Percentiles rank a stretch among this genome's conserved stretches.
Conservation (phyloP, 2,329 filamentous ascomycete genomes). For the Aspergillus felis region DNA sequence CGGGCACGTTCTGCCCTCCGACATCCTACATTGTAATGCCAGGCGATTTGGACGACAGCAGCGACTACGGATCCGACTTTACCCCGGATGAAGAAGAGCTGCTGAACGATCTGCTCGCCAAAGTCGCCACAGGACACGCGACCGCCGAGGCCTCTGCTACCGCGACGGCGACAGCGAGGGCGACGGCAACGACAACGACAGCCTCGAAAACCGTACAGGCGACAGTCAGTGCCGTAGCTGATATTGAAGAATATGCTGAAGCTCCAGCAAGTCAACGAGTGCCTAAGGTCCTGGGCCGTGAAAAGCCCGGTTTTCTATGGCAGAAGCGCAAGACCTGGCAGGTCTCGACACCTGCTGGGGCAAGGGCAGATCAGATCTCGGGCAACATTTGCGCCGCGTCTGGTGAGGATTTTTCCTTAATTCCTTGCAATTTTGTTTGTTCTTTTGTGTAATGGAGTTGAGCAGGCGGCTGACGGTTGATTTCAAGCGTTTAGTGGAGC, state of each 20-base stretch:
- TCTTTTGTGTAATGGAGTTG: constrained; percentile 8
- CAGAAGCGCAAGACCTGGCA: constrained; percentile 14
- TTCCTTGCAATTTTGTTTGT: constrained; percentile 38
- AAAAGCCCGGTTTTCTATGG: constrained; percentile 32
- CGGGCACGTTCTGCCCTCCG: constrained; percentile 32
- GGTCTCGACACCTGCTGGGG: constrained; percentile 17
- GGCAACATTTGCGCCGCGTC: constrained; percentile 21
- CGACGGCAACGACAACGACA: constrained; percentile 6
- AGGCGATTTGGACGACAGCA: constrained; percentile 30
- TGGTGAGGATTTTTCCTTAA: constrained; percentile 25
- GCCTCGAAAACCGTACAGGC: not conserved
- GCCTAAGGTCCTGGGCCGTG: constrained; percentile 40
- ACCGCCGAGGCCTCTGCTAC: constrained; percentile 13
- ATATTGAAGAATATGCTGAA: constrained; percentile 45
- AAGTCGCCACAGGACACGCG: constrained; percentile 36
- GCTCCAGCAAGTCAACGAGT: constrained; percentile 33
- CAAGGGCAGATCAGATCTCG: constrained; percentile 24
- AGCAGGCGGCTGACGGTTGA: constrained; percentile 53
- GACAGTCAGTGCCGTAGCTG: constrained; percentile 23
- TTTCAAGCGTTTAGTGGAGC: constrained; percentile 60
- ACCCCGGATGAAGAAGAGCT: constrained; percentile 54
- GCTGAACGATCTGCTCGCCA: constrained; percentile 49
- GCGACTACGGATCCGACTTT: constrained; percentile 64
- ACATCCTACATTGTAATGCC: constrained; percentile 8
- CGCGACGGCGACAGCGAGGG: constrained; percentile 11